Conservation (phyloP, 176 grass and related monocot species). For the Zea luxurians region DNA sequence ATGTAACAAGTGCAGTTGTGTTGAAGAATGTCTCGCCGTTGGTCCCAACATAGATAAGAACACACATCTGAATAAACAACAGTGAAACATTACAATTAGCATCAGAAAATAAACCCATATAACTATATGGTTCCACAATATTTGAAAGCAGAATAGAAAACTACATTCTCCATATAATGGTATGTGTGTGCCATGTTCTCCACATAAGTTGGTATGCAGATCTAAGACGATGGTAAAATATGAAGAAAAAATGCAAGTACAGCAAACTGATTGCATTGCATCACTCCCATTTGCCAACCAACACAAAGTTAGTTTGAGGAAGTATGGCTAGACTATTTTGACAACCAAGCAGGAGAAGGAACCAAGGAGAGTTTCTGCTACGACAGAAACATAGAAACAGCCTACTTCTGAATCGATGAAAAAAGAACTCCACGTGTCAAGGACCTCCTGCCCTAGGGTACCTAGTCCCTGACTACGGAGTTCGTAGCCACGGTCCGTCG, state of each 20-base stretch:
- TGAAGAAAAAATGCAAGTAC: not conserved
- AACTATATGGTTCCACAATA: slow-evolving; percentile 7
- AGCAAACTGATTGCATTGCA: slow-evolving; percentile 15
- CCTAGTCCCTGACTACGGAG: no score
- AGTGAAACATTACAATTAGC: slow-evolving; percentile 22
- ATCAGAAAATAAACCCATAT: slow-evolving; percentile 17
- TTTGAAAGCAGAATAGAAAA: not conserved
- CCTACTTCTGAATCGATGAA: not conserved
- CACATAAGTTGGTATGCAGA: slow-evolving; percentile 10
- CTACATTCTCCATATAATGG: slow-evolving; percentile 4
- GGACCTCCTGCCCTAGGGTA: no score
- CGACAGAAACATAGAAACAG: slow-evolving; percentile 15
- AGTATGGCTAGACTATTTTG: not conserved
- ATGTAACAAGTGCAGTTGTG: slow-evolving; percentile 78
- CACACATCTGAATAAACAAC: slow-evolving; percentile 67
- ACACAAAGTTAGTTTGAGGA: slow-evolving; percentile 24
- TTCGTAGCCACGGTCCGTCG: no score
- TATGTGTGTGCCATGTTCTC: not conserved
- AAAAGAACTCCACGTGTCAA: not conserved
- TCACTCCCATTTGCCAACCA: not conserved
- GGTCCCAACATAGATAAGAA: slow-evolving; percentile 80
- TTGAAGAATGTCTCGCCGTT: slow-evolving; percentile 94
- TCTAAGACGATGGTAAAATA: slow-evolving; percentile 6
- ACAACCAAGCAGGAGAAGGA: slow-evolving; percentile 13
- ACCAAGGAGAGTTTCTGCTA: not conserved